Evolutionary conservation across 257 asterid genomes (phyloP), one percentile per base, ranked within the genome.

Genomic region (Nyctanthes arbortristis): DNA sequence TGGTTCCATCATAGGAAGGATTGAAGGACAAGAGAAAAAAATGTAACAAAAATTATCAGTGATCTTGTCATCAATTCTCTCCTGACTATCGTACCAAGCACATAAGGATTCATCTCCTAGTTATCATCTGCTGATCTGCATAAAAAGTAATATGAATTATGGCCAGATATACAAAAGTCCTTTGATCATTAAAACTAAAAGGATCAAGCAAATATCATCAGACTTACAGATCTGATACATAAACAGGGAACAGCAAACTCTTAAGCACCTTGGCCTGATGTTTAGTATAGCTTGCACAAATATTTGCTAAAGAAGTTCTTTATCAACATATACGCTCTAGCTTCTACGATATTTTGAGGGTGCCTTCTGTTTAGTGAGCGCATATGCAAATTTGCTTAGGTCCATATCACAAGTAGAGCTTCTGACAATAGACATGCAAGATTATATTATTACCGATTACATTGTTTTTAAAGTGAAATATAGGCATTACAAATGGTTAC

Each of bases 301-400:
- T 49, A 49, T 39, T 39, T 5, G 4, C 20, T 13, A 16, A 6
- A 34, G 25, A 18, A 29, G 4, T 3, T 52, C 45, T 34, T 2
- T 11, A 29, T 43, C 61, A 34, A 74, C 20, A 29, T 33, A 69
- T 11, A 65, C 29, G 36, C 64, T 67, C 76, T 55, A 79, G 75
- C 62, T 66, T 74, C 76, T 75, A 36, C 61, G 81, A 70, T 73
- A 49, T 66, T 77, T 55, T 25, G 84, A 77, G 29, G 76, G 22
- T 39, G 75, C 71, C 47, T 66, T 66, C 76, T 27, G 43, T 29
- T 77, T 81, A 18, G 73, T 65, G 63, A 87, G 91, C 29, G 55
- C 75, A 63, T 81, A 88, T 0, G 62, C 76, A 24, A 81, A 86
- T 72, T 78, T 77, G 71, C 76, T 75, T 67, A 86, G 79, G 73